phyloP scores from a whole-genome alignment of 2,329 filamentous ascomycete genomes.

The Dendryphion nanum region DNA sequence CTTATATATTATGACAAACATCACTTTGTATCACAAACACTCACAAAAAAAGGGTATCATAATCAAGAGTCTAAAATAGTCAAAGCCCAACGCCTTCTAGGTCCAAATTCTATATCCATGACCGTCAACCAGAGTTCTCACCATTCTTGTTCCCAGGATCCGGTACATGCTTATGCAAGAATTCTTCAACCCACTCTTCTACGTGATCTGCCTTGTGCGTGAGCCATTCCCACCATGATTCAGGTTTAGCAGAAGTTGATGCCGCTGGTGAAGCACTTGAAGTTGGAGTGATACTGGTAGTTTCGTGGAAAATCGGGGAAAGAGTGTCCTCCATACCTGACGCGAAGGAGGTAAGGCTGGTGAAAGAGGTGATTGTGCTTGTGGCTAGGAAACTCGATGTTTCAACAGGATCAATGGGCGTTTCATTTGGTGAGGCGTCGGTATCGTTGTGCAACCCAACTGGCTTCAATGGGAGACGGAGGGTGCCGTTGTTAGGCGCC shows the following conservation, averaged over 20 bases:
- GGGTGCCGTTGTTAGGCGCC: constrained; percentile 81
- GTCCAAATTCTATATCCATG: neutral
- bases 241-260: constrained; percentile 10
- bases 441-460: constrained; percentile 59
- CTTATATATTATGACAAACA: too few species aligned
- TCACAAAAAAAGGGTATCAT: neutral
- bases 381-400: constrained; percentile 12
- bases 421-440: constrained; percentile 45
- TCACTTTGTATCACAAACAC: too few species aligned
- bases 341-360: constrained; percentile 21
- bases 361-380: constrained; percentile 16
- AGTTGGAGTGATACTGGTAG: constrained; percentile 13
- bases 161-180: constrained; percentile 29
- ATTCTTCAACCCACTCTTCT: constrained; percentile 36
- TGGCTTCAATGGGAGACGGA: constrained; percentile 67
- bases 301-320: constrained; percentile 6
- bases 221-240: constrained; percentile 38
- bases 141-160: constrained; percentile 1
- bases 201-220: constrained; percentile 35
- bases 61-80: neutral
- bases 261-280: constrained; percentile 14
- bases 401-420: constrained; percentile 53
- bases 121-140: neutral
- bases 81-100: neutral
- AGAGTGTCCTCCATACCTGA: constrained; percentile 17